Percentiles rank a stretch among this genome's conserved stretches.
Conservation (phyloP, 768 basidiomycete species). For the Lyophyllum semitale region DNA sequence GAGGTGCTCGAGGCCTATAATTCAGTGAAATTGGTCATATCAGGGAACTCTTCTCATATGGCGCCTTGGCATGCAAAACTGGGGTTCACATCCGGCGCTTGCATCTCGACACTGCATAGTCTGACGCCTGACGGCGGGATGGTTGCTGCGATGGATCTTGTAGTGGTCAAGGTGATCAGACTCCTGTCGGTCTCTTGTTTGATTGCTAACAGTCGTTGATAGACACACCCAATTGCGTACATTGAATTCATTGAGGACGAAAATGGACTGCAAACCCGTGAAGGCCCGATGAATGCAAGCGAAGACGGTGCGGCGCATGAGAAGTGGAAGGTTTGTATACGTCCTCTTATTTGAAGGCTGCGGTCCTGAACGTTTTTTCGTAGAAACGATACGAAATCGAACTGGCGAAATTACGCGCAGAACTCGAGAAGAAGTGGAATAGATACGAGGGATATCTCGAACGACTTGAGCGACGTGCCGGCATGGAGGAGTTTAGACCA, state of each 20-base stretch:
- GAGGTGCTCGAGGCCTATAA: constrained; percentile 84
- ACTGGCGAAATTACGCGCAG: constrained; percentile 55
- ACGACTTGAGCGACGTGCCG: constrained; percentile 62
- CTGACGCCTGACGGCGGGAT: constrained; percentile 81
- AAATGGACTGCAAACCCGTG: constrained; percentile 48
- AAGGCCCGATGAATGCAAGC: constrained; percentile 66
- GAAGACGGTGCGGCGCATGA: constrained; percentile 67
- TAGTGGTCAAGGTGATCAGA: constrained; percentile 61
- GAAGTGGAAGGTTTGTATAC: constrained; percentile 66
- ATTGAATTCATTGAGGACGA: constrained; percentile 62
- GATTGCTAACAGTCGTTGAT: neutral
- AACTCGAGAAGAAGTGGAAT: constrained; percentile 56
- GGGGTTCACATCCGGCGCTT: constrained; percentile 70
- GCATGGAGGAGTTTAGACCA: constrained; percentile 41
- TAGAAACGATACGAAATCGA: constrained; percentile 64
- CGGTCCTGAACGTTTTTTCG: neutral
- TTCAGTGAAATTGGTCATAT: constrained; percentile 63
- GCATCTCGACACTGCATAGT: constrained; percentile 76
- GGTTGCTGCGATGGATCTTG: constrained; percentile 73
- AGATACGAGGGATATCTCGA: constrained; percentile 62
- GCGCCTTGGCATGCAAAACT: constrained; percentile 88
- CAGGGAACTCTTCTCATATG: constrained; percentile 85
- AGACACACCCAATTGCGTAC: constrained; percentile 79
- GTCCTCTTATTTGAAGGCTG: neutral
- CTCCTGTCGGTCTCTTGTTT: neutral